phyloP scores from a whole-genome alignment of 1,284 basidiomycete genomes.

The Pseudozyma sp. region DNA sequence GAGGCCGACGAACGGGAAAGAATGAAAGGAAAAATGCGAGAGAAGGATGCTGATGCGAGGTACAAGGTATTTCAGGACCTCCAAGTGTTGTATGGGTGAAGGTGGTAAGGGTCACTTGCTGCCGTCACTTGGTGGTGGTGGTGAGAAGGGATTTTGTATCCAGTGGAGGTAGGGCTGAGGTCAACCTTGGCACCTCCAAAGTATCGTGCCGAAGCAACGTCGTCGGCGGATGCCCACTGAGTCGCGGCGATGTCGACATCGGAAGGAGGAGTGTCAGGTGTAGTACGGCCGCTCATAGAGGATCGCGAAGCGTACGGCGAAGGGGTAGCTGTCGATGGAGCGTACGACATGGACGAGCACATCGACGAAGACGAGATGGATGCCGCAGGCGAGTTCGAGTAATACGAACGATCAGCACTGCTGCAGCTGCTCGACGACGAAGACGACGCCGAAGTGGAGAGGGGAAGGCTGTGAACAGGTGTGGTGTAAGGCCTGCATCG shows the following conservation, averaged over 20 bases:
- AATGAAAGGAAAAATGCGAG: neutral
- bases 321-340: constrained; percentile 43
- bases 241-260: constrained; percentile 40
- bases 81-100: constrained; percentile 50
- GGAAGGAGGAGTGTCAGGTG: constrained; percentile 62
- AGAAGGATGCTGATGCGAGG: neutral
- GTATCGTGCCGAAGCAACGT: constrained; percentile 27
- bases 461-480: constrained; percentile 43
- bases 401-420: constrained; percentile 19
- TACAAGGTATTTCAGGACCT: constrained; percentile 9
- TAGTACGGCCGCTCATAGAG: constrained; percentile 57
- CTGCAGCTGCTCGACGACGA: constrained; percentile 7
- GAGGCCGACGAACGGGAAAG: neutral
- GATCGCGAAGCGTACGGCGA: constrained; percentile 51
- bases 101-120: constrained; percentile 36
- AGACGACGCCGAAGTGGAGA: constrained; percentile 28
- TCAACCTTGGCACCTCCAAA: constrained; percentile 20
- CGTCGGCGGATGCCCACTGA: constrained; percentile 36
- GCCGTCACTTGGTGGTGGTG: constrained; percentile 17
- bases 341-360: constrained; percentile 48
- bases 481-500: constrained; percentile 55
- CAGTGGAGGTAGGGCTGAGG: constrained; percentile 22
- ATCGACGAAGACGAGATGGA: constrained; percentile 52
- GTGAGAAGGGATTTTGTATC: constrained; percentile 22
- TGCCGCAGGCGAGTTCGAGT: constrained; percentile 40